Evolutionary conservation across 2,329 filamentous ascomycete species (phyloP).

Genomic region (Ceratocystis diversiconidia): DNA sequence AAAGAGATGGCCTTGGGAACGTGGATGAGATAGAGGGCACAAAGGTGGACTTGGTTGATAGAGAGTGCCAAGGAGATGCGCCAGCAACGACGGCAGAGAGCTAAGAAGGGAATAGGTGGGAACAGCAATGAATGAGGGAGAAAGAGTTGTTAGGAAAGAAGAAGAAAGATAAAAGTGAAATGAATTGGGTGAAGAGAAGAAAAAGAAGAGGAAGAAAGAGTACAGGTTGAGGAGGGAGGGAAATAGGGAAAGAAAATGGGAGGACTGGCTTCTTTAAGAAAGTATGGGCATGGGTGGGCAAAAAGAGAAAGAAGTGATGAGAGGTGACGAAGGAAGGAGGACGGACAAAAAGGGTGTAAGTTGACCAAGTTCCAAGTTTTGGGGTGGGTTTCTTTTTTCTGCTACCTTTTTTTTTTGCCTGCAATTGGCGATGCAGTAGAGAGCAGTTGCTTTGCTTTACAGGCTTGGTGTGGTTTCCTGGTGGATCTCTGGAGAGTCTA

Average conservation of each 20-base stretch:
- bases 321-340: constrained; percentile 14
- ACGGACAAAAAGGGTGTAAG: constrained; percentile 9
- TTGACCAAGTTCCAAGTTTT: neutral
- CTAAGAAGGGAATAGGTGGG: neutral
- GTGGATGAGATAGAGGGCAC: neutral
- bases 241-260: constrained; percentile 22
- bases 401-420: neutral
- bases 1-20: neutral
- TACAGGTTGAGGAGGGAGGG: constrained; percentile 22
- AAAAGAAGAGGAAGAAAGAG: constrained; percentile 23
- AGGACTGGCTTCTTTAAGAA: constrained; percentile 19
- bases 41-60: neutral
- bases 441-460: neutral
- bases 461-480: neutral
- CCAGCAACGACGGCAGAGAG: neutral
- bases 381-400: neutral
- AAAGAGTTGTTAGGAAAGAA: neutral
- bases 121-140: neutral
- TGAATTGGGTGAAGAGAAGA: constrained; percentile 20
- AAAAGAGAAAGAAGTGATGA: constrained; percentile 15
- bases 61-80: neutral
- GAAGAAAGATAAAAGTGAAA: constrained; percentile 20
- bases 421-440: neutral
- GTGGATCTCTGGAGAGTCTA: constrained; percentile 3
- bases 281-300: constrained; percentile 16